phyloP scores from a whole-genome alignment of 805 yeast genomes.

The Wickerhamiella spandovensis region DNA sequence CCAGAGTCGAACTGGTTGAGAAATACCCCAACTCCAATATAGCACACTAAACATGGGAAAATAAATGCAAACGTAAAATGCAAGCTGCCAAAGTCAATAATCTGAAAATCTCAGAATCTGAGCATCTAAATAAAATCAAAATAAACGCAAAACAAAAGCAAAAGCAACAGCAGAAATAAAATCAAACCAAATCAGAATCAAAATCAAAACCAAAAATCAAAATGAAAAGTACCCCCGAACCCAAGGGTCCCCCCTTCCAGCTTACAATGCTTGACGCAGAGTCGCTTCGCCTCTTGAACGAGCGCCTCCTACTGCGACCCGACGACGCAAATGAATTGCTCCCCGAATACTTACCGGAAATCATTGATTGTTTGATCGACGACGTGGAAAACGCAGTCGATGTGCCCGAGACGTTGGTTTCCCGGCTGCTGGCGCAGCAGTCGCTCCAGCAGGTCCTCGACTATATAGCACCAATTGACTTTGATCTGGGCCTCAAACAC shows the following conservation, averaged over 20 bases:
- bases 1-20: no score
- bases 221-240: no score
- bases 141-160: no score
- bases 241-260: no score
- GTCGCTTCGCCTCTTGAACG: not conserved
- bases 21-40: no score
- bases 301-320: not conserved
- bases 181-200: not conserved
- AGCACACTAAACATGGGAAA: no score
- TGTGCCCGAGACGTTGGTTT: constrained; percentile 9
- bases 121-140: no score
- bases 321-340: not conserved
- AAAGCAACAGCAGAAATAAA: not conserved
- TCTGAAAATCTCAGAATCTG: no score
- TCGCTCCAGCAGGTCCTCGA: constrained; percentile 9
- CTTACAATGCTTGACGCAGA: not conserved
- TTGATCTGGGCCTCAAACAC: constrained; percentile 5
- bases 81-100: not conserved
- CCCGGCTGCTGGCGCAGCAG: constrained; percentile 8
- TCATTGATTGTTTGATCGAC: not conserved
- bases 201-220: no score
- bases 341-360: not conserved
- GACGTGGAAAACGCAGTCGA: not conserved
- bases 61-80: no score
- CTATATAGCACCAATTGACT: constrained; percentile 4